Base-by-base conservation (phyloP, 2,329 filamentous ascomycete species). In the Knufia fluminis region DNA sequence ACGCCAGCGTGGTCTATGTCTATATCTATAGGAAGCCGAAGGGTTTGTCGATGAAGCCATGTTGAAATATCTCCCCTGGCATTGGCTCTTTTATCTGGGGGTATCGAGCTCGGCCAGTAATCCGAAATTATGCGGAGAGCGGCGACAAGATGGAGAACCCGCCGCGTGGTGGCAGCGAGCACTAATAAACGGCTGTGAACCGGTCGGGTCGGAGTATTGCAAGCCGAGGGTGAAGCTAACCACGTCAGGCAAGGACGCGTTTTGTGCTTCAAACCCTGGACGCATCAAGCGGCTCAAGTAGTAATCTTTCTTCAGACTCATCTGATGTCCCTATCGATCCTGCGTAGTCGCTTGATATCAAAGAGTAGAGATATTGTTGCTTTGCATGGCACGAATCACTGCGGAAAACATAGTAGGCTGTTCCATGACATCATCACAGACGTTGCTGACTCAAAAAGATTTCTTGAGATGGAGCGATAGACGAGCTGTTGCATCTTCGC, bases 61-160 rank as follows among this genome's bases (percentile, higher is more conserved):
- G 3, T 45, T 32, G 42, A 32, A 32, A 32, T 45, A 19, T 24
- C 24, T 45, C 42, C 26, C 16, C 14, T 33, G 28, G 33, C 33
- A 45, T 32, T 28, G 42, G 17, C 24, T 45, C 14, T 33, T 16
- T 33, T 33, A 19, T 17, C 26, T n/a, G 12, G 28, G 10, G 44
- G n/a, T 38, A 16, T 48, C 23, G 33, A 40, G 23, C 33, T 28
- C 45, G 45, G 45, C 16, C n/a, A 40, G 35, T 31, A 48, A 17
- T 28, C 45, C 45, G 45, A 48, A n/a, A 12, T 40, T 7, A 20
- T 48, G 45, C 45, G 45, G 45, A 48, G 45, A 39, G 24, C 22
- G 22, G 12, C 22, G 38, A 22, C 14, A 28, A 28, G 35, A 38
- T 38, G 35, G 31, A 39, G 20, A 26, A 7, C n/a, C 17, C 8